Percentiles rank a stretch among this genome's conserved stretches.
Evolutionary conservation across 345 rosid genomes (phyloP).

Genomic region (Aquilaria yunnanensis): DNA sequence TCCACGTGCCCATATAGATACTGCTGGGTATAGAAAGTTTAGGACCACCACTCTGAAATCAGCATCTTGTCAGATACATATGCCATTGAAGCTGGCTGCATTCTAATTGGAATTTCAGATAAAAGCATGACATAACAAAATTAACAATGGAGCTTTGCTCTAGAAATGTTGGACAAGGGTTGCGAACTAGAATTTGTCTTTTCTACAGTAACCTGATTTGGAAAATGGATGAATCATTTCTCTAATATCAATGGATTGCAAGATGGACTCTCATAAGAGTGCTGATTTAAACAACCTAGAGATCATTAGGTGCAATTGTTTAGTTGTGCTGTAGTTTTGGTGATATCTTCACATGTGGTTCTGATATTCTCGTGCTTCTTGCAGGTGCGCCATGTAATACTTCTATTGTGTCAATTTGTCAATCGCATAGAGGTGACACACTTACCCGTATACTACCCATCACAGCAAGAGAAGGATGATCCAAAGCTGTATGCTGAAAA

Average conservation of each 20-base stretch:
- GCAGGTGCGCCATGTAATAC: slow-evolving; percentile 79
- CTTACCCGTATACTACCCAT: slow-evolving; percentile 82
- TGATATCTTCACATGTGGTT: not conserved
- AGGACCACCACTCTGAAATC: not conserved
- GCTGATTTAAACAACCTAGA: not conserved
- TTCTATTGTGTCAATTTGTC: slow-evolving; percentile 86
- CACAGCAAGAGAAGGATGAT: slow-evolving; percentile 86
- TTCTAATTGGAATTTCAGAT: too few relatives aligned
- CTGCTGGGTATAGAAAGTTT: not conserved
- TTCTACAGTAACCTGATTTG: too few relatives aligned
- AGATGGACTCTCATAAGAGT: too few relatives aligned
- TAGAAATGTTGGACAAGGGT: too few relatives aligned
- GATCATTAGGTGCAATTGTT: not conserved
- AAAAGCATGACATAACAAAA: too few relatives aligned
- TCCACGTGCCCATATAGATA: too few relatives aligned
- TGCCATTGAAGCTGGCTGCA: too few relatives aligned
- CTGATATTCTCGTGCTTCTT: slow-evolving; percentile 10
- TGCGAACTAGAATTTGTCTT: too few relatives aligned
- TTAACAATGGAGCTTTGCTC: too few relatives aligned
- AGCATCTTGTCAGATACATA: too few relatives aligned
- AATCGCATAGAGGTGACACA: slow-evolving; percentile 74
- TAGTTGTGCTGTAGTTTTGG: not conserved
- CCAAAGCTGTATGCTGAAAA: slow-evolving; percentile 84
- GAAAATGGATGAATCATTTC: too few relatives aligned
- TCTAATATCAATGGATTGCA: too few relatives aligned